Conservation (phyloP, 2,329 filamentous ascomycete species). For the Calycina herbarum region DNA sequence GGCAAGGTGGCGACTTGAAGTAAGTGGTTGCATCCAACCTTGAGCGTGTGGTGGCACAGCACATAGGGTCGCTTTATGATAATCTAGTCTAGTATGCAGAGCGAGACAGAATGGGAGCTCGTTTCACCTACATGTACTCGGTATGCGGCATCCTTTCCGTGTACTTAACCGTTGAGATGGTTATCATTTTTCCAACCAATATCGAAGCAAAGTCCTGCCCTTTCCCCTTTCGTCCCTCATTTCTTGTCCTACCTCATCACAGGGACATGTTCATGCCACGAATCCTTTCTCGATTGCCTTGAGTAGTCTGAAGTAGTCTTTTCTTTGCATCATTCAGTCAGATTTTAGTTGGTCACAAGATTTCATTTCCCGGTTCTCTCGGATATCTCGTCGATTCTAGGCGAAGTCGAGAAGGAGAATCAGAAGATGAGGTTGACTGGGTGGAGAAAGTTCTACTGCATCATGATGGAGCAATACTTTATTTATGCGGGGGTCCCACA, state of each 20-base stretch:
- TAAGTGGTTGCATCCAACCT: background rate
- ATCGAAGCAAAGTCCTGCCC: background rate
- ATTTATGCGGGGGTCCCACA: slow-evolving; percentile 8
- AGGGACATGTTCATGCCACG: background rate
- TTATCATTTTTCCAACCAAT: background rate
- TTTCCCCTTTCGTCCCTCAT: background rate
- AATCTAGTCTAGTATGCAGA: background rate
- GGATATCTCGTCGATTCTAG: background rate
- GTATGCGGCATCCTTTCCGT: background rate
- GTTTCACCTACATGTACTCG: background rate
- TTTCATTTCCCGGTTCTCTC: background rate
- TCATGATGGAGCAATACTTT: background rate
- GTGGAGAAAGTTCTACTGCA: background rate
- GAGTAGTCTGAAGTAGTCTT: background rate
- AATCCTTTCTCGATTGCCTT: background rate
- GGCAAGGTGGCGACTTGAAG: background rate
- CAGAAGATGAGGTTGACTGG: background rate
- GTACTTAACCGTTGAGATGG: background rate
- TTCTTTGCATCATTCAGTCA: background rate
- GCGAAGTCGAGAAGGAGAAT: background rate
- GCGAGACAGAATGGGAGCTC: background rate
- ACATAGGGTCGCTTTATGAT: background rate
- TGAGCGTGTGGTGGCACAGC: background rate
- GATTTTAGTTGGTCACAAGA: background rate
- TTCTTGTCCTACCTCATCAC: background rate